Evolutionary conservation across 1,284 basidiomycete species (phyloP).

Genomic region (Malassezia furfur): DNA sequence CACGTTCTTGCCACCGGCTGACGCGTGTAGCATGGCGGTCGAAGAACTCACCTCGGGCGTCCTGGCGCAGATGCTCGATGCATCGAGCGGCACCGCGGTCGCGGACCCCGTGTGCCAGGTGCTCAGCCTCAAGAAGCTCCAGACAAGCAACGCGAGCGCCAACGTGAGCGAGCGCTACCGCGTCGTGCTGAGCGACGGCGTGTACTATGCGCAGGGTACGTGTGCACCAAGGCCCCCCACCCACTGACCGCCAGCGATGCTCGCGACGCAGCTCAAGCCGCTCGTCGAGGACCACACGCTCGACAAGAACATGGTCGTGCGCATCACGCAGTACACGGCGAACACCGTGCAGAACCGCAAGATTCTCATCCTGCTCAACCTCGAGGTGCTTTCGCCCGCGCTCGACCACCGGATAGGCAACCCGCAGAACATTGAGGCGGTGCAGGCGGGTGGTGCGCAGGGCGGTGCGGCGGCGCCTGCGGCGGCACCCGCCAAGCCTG

Average conservation of each 20-base stretch:
- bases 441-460: constrained; percentile 7
- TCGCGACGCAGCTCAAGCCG: constrained; percentile 79
- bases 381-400: constrained; percentile 51
- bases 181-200: constrained; percentile 45
- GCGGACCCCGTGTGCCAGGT: constrained; percentile 41
- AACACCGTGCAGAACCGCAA: constrained; percentile 71
- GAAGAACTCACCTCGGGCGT: constrained; percentile 34
- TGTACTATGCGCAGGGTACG: constrained; percentile 39
- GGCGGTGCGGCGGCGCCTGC: background rate
- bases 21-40: constrained; percentile 8
- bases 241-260: constrained; percentile 58
- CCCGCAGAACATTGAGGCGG: constrained; percentile 30
- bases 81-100: constrained; percentile 24
- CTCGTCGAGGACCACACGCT: constrained; percentile 65
- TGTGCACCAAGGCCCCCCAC: background rate
- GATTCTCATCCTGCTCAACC: constrained; percentile 71
- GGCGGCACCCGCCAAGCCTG: constrained; percentile 1
- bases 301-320: constrained; percentile 63
- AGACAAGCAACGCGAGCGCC: constrained; percentile 25
- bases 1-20: constrained; percentile 7
- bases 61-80: constrained; percentile 36
- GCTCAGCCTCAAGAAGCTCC: constrained; percentile 45
- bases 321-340: constrained; percentile 67
- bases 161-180: constrained; percentile 39
- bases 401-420: constrained; percentile 32